phyloP scores from a whole-genome alignment of 164 flowering plant species.

The Magnolia sinica region DNA sequence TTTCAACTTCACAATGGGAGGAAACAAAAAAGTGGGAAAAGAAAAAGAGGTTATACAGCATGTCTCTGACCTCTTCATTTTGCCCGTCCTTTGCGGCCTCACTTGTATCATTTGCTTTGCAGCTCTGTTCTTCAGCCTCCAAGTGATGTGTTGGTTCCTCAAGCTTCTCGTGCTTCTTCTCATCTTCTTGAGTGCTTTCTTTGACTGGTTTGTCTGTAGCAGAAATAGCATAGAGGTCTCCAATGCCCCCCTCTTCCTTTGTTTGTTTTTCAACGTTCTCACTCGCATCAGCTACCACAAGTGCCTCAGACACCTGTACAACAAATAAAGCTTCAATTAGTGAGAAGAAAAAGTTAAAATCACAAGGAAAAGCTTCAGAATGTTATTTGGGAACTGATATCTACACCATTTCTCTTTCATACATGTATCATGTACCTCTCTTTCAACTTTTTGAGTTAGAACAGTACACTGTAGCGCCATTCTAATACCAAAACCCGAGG shows the following conservation, averaged over 20 bases:
- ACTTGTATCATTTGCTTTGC: neutral
- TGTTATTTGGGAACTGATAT: neutral
- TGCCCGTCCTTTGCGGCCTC: neutral
- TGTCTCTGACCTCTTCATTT: neutral
- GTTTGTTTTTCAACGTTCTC: slow-evolving; percentile 3
- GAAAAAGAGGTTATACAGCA: neutral
- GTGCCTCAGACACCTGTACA: neutral
- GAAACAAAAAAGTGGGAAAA: neutral
- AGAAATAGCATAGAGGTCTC: neutral
- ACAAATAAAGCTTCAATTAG: slow-evolving; percentile 4
- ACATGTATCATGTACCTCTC: neutral
- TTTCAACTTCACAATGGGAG: neutral
- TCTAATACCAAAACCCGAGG: neutral
- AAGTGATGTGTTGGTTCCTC: neutral
- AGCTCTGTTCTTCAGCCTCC: neutral
- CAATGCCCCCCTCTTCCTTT: neutral
- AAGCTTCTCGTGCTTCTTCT: neutral
- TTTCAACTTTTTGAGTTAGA: neutral
- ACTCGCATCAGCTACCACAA: neutral
- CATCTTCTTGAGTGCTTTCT: slow-evolving; percentile 6
- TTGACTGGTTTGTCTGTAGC: slow-evolving; percentile 17
- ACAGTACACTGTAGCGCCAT: neutral
- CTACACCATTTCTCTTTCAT: neutral
- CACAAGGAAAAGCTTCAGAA: neutral
- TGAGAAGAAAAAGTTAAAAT: no score